Conservation (phyloP, 176 grass and related monocot genomes). For the Juncus inflexus region DNA sequence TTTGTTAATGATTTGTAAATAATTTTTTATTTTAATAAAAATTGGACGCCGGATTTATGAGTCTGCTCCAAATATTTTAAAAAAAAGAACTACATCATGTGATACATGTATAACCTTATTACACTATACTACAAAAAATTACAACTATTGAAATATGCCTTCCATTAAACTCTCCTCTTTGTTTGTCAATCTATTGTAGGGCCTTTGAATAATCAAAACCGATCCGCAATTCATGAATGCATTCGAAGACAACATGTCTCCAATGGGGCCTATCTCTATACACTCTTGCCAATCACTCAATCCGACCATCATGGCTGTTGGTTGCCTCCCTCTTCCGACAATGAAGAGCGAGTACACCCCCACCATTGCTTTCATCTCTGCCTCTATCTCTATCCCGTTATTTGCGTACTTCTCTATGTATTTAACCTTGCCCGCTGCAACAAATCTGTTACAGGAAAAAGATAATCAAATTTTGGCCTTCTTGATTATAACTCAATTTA, state of each 20-base stretch:
- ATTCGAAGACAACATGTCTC: slow-evolving; percentile 66
- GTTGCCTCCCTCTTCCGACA: slow-evolving; percentile 28
- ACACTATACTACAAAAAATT: no score
- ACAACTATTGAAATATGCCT: no score
- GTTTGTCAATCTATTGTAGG: no score
- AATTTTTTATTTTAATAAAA: no score
- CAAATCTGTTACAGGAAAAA: slow-evolving; percentile 11
- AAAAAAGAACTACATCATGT: no score
- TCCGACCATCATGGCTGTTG: slow-evolving; percentile 31
- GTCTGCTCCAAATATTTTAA: no score
- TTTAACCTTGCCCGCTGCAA: slow-evolving; percentile 30
- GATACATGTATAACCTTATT: no score
- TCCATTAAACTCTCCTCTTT: no score
- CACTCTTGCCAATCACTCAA: slow-evolving; percentile 52
- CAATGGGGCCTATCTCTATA: slow-evolving; percentile 57
- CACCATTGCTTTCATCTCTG: slow-evolving; percentile 36
- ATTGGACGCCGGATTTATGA: no score
- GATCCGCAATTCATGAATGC: slow-evolving; percentile 45
- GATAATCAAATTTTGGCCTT: no score
- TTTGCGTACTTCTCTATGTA: slow-evolving; percentile 44
- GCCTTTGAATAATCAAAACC: slow-evolving; percentile 52
- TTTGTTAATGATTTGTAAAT: no score
- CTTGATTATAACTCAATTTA: no score
- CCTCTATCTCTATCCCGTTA: slow-evolving; percentile 48
- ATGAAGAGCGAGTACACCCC: slow-evolving; percentile 54